Percentiles rank a stretch among this genome's conserved stretches.
Evolutionary conservation across 1,284 basidiomycete genomes (phyloP).

Genomic region (Ganoderma lucidum): DNA sequence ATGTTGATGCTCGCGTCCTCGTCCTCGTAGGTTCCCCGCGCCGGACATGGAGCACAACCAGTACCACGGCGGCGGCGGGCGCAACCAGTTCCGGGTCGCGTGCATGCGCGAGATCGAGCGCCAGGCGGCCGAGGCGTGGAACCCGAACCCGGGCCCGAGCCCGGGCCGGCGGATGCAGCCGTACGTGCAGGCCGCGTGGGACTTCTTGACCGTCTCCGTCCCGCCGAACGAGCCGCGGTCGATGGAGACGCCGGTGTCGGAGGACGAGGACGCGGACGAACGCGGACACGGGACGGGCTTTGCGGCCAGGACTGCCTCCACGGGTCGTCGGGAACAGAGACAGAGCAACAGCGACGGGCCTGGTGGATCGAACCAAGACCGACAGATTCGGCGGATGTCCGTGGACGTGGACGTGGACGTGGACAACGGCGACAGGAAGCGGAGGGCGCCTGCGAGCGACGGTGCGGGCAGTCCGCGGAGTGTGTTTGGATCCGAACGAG

Average conservation of each 20-base stretch:
- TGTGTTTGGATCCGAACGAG: background rate
- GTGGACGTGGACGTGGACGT: background rate
- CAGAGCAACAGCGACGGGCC: background rate
- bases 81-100: slow-evolving; percentile 44
- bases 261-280: background rate
- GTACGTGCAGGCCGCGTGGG: slow-evolving; percentile 59
- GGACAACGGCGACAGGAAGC: background rate
- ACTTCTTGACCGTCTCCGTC: slow-evolving; percentile 70
- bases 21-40: slow-evolving; percentile 47
- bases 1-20: too few relatives aligned
- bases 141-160: slow-evolving; percentile 34
- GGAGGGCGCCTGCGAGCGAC: background rate
- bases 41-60: slow-evolving; percentile 43
- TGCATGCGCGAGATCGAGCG: slow-evolving; percentile 72
- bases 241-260: background rate
- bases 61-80: slow-evolving; percentile 40
- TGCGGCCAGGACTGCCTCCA: background rate
- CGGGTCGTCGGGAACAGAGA: background rate
- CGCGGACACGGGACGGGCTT: background rate
- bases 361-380: background rate
- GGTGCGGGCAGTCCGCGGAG: background rate
- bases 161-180: slow-evolving; percentile 45
- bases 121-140: slow-evolving; percentile 70
- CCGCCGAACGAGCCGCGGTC: slow-evolving; percentile 39
- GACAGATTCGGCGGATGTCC: too few relatives aligned